Base-by-base conservation (phyloP, 2,329 filamentous ascomycete genomes). In the Colletotrichum tropicale region DNA sequence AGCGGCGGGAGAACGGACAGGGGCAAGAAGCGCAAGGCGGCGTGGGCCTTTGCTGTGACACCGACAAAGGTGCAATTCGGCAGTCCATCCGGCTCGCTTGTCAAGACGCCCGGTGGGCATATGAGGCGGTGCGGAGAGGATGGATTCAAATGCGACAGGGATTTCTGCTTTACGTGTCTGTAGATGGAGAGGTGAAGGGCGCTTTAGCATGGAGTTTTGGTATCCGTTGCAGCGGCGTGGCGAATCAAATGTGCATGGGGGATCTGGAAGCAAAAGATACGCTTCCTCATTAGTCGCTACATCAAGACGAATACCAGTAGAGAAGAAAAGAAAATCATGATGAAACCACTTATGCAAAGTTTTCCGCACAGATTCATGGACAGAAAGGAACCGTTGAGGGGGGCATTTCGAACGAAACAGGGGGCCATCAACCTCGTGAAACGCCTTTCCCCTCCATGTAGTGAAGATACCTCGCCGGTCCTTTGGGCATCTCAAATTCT, bases 131-230 rank as follows among this genome's bases (percentile, higher is more conserved):
- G 91, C 74, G 91, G 91, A 5, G 83, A 89, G 77, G 86, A 88
- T 77, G 91, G 89, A 15, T 92, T 89, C 80, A 84, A 83, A 18
- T 93, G 91, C 76, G 87, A 87, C 5, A 85, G 89, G 70, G 88
- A 90, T 76, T 93, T 92, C 82, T 93, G 91, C 82, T 92, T 93
- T 78, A 86, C 85, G 12, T 93, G 91, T 79, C 83, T 90, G 74
- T 85, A 72, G n/a, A 56, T 62, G 65, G 3, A 4, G n/a, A 13
- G 43, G 43, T 21, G 56, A n/a, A 32, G 30, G 26, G 30, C 30
- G 13, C 28, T 32, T 30, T 61, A 8, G 58, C 58, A 36, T 52
- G 43, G 43, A 36, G 58, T 21, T 32, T 61, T 61, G 55, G 55
- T 58, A 52, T 52, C 43, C n/a, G 43, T 21, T 21, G 43, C n/a